Percentiles rank a stretch among this genome's conserved stretches.
Evolutionary conservation across 2,329 filamentous ascomycete species (phyloP).

Genomic region (Ilyonectria sp.): DNA sequence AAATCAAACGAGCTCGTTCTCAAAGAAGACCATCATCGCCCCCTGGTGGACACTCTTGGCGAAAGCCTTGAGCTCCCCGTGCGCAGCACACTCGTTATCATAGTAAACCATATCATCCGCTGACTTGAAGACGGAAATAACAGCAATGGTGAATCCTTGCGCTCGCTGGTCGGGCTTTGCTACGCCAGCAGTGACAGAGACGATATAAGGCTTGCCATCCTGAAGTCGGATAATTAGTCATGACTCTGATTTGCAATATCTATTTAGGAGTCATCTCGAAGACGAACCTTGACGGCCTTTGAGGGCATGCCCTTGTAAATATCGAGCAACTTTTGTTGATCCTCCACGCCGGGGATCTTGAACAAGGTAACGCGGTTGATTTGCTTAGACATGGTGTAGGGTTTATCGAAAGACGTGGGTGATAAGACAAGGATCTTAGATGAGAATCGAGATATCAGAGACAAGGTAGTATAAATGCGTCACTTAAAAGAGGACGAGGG

Average conservation of each 20-base stretch:
- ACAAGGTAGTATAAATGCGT: background rate
- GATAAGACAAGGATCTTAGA: constrained; percentile 3
- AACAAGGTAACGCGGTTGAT: constrained; percentile 53
- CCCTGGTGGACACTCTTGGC: constrained; percentile 52
- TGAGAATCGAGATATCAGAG: background rate
- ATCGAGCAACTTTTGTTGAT: constrained; percentile 49
- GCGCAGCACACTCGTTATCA: constrained; percentile 61
- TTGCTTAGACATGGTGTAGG: constrained; percentile 30
- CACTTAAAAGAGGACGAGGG: background rate
- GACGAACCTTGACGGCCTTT: constrained; percentile 51
- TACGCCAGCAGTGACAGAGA: constrained; percentile 63
- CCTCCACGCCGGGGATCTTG: constrained; percentile 53
- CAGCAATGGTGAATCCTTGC: constrained; percentile 72
- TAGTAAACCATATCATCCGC: constrained; percentile 75
- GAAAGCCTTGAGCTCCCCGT: constrained; percentile 50
- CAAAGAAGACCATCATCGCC: constrained; percentile 69
- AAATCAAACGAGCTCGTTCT: constrained; percentile 40
- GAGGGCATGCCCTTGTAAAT: constrained; percentile 52
- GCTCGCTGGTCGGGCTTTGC: constrained; percentile 68
- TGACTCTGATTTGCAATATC: fast-evolving
- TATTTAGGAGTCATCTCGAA: background rate
- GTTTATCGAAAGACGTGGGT: background rate
- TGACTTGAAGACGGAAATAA: constrained; percentile 69
- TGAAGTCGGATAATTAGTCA: constrained; percentile 42
- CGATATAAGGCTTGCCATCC: constrained; percentile 75